Evolutionary conservation across 2,329 filamentous ascomycete species (phyloP).

Genomic region (Microascus cirrosus): DNA sequence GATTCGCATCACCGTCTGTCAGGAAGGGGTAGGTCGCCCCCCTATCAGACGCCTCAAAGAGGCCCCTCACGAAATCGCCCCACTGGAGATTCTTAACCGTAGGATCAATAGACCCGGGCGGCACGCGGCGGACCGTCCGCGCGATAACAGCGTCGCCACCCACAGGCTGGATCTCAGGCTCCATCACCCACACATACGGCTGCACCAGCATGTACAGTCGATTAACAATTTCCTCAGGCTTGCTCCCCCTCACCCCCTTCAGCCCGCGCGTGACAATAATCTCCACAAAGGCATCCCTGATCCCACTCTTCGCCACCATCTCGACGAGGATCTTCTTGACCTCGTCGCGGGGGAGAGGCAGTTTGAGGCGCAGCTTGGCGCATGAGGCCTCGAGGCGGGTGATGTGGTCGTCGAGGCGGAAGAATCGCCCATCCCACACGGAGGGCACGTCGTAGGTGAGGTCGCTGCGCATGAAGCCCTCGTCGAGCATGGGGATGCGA

Average conservation of each 20-base stretch:
- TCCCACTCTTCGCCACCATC: constrained; percentile 33
- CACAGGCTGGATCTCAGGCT: constrained; percentile 24
- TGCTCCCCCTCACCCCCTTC: constrained; percentile 23
- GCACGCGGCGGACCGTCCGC: constrained; percentile 29
- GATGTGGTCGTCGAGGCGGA: constrained; percentile 38
- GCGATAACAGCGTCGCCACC: constrained; percentile 32
- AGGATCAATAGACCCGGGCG: constrained; percentile 35
- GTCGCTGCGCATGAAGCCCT: constrained; percentile 40
- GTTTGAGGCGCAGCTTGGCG: constrained; percentile 28
- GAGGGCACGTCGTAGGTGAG: constrained; percentile 40
- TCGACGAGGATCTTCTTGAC: constrained; percentile 25
- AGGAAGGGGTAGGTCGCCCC: constrained; percentile 35
- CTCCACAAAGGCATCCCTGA: constrained; percentile 37
- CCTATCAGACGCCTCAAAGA: constrained; percentile 34
- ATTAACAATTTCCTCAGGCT: constrained; percentile 20
- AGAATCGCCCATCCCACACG: constrained; percentile 39
- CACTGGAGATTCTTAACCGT: constrained; percentile 41
- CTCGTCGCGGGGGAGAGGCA: constrained; percentile 27
- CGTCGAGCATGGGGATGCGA: constrained; percentile 35
- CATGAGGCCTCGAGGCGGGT: constrained; percentile 29
- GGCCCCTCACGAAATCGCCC: constrained; percentile 32
- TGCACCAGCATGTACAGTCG: constrained; percentile 35
- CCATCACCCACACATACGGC: constrained; percentile 40
- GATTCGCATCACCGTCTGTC: constrained; percentile 34
- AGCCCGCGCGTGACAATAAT: constrained; percentile 38